Evolutionary conservation across 345 rosid genomes (phyloP), one percentile per base, ranked within the genome.

Genomic region (Citrus inodora): DNA sequence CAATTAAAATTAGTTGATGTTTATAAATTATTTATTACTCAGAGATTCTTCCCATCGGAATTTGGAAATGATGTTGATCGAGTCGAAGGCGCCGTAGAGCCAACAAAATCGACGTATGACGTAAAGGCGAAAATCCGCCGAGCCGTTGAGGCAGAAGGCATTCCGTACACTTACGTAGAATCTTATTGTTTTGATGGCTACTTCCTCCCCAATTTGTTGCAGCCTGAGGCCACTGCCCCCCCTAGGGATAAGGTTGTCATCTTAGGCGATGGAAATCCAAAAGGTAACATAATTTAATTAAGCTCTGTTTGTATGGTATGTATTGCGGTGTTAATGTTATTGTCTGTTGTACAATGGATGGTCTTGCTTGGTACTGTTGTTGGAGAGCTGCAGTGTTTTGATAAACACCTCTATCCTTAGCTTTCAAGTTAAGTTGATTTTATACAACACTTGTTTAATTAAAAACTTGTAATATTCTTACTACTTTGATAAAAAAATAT

Each of bases 31-130:
- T 42, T 46, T 13, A 13, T 28, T 51, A 7, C 68, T 13, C 84
- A 90, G 92, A 86, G 93, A 70, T 88, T 90, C 75, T 82, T 88
- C 55, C 90, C 93, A 11, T 90, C 91, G 13, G 51, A 46, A 46
- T 46, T 46, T 46, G 51, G 51, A 46, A 13, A 46, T 46, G 51
- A 46, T 46, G 88, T 88, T 53, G 92, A 90, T 76, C 85, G 87
- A 46, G 84, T 65, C 25, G 25, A 87, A 0, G 51, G 51, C 5
- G 71, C 80, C 7, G 90, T 87, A 7, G 92, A 87, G 40, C 92
- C 92, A 13, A 86, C 84, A n/a, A 88, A 83, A 77, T 27, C 88
- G 74, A 75, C 79, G 7, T 90, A 79, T 72, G 84, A 74, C 33
- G 60, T 32, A 27, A 88, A 87, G 86, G 86, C 83, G 9, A 72